Evolutionary conservation across 2,329 filamentous ascomycete species (phyloP).

Genomic region (Colletotrichum godetiae): DNA sequence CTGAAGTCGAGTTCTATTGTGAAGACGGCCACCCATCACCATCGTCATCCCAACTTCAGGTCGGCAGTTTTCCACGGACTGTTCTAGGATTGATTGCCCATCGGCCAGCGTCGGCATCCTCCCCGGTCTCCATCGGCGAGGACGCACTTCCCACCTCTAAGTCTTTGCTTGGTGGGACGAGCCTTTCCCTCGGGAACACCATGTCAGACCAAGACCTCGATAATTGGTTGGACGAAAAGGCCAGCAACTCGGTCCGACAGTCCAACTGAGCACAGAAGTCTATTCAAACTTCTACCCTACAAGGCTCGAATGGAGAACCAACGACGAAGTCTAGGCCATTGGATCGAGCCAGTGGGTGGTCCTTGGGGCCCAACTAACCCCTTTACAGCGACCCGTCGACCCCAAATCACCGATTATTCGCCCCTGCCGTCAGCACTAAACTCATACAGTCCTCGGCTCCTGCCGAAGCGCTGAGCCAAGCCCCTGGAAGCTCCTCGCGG

Average conservation of each 20-base stretch:
- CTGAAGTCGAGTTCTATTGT: neutral
- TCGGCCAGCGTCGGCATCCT: neutral
- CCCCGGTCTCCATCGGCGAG: neutral
- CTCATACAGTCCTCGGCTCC: neutral
- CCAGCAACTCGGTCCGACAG: neutral
- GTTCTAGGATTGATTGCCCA: neutral
- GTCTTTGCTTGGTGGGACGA: neutral
- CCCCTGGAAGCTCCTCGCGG: neutral
- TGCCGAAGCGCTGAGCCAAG: conserved; percentile 22
- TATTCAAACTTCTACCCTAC: neutral
- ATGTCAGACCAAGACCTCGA: too few relatives aligned
- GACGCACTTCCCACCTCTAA: neutral
- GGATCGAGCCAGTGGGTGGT: neutral
- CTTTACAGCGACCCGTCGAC: neutral
- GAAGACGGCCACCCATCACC: neutral
- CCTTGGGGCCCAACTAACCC: neutral
- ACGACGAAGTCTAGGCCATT: neutral
- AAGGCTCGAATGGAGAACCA: neutral
- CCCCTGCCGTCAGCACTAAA: conserved; percentile 12
- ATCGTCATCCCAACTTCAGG: neutral
- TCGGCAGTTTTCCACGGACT: neutral
- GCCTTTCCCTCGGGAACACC: neutral
- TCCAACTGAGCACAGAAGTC: neutral
- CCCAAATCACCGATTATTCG: neutral
- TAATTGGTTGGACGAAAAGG: neutral